Evolutionary conservation across 2,329 filamentous ascomycete genomes (phyloP).

Genomic region (Penicillium sp.): DNA sequence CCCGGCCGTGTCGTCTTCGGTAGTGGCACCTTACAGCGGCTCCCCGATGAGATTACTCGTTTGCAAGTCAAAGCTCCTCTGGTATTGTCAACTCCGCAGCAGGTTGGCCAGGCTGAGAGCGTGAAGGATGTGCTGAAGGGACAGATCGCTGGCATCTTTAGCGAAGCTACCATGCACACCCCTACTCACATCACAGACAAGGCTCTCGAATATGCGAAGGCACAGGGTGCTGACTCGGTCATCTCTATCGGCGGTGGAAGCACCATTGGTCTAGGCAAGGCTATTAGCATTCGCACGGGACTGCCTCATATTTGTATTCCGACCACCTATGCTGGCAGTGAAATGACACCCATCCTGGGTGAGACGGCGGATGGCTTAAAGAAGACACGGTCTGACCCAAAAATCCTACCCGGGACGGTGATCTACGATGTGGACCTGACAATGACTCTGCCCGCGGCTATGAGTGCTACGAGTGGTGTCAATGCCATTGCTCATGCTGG

Average conservation of each 20-base stretch:
- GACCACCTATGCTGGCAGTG: slow-evolving; percentile 62
- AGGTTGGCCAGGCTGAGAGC: slow-evolving; percentile 47
- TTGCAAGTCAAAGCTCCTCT: slow-evolving; percentile 52
- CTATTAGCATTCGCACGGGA: slow-evolving; percentile 52
- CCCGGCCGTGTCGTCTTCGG: slow-evolving; percentile 58
- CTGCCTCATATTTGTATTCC: slow-evolving; percentile 60
- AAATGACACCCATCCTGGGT: slow-evolving; percentile 65
- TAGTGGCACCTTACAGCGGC: slow-evolving; percentile 52
- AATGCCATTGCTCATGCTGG: slow-evolving; percentile 65
- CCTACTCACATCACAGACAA: slow-evolving; percentile 57
- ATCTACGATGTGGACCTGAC: slow-evolving; percentile 66
- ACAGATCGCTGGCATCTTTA: slow-evolving; percentile 52
- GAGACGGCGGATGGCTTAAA: slow-evolving; percentile 60
- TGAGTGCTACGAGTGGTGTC: slow-evolving; percentile 60
- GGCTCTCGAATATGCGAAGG: slow-evolving; percentile 50
- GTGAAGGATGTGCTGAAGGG: slow-evolving; percentile 47
- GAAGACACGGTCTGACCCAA: slow-evolving; percentile 56
- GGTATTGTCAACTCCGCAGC: slow-evolving; percentile 57
- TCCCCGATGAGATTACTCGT: slow-evolving; percentile 44
- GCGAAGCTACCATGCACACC: slow-evolving; percentile 62
- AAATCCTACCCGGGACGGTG: slow-evolving; percentile 59
- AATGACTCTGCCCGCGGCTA: slow-evolving; percentile 53
- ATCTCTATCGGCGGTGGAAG: slow-evolving; percentile 63
- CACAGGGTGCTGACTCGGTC: slow-evolving; percentile 52
- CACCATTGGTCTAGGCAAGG: slow-evolving; percentile 62